These are phyloP conservation scores for Clarireedia paspali DNA, from an alignment of 2,329 filamentous ascomycete genomes.

Conservation along the genomic window DNA sequence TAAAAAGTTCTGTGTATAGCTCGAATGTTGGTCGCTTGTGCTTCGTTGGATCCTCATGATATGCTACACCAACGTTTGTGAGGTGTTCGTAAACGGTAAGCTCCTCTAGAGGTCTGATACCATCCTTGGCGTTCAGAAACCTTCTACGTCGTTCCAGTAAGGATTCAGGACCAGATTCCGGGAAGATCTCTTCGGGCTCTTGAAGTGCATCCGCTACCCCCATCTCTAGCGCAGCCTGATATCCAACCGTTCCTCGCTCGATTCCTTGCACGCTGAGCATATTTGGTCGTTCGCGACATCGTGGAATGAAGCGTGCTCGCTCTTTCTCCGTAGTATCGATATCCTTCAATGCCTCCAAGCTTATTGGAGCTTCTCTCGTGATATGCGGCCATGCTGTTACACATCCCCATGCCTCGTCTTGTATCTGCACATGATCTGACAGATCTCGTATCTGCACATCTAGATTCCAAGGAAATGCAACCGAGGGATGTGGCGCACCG, in stretches of 20 bases:
- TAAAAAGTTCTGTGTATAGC: constrained; percentile 56
- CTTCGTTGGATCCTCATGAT: constrained; percentile 45
- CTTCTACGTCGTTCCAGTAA: constrained; percentile 19
- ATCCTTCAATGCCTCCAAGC: constrained; percentile 27
- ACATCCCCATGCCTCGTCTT: constrained; percentile 55
- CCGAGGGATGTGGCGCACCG: constrained; percentile 53
- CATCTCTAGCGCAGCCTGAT: constrained; percentile 59
- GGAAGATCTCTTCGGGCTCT: constrained; percentile 43
- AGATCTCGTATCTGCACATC: constrained; percentile 53
- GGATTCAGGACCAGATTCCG: constrained; percentile 12
- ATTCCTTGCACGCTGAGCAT: constrained; percentile 67
- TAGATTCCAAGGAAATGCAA: constrained; percentile 62
- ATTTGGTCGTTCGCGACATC: constrained; percentile 41
- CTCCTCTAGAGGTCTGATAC: constrained; percentile 48
- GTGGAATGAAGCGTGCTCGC: constrained; percentile 24
- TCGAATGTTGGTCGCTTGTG: constrained; percentile 44
- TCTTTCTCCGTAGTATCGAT: constrained; percentile 11
- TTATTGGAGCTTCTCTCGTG: constrained; percentile 41
- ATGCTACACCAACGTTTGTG: constrained; percentile 42
- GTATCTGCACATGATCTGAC: constrained; percentile 56
- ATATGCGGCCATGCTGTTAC: constrained; percentile 58
- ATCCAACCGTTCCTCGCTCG: constrained; percentile 65
- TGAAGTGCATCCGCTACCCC: constrained; percentile 56
- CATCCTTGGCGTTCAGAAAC: constrained; percentile 30
- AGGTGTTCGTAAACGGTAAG: constrained; percentile 51